Evolutionary conservation across 225 moss, liverwort and hornwort species (phyloP), one percentile per base, ranked within the genome.

Genomic region (Physcomitrellopsis africana): DNA sequence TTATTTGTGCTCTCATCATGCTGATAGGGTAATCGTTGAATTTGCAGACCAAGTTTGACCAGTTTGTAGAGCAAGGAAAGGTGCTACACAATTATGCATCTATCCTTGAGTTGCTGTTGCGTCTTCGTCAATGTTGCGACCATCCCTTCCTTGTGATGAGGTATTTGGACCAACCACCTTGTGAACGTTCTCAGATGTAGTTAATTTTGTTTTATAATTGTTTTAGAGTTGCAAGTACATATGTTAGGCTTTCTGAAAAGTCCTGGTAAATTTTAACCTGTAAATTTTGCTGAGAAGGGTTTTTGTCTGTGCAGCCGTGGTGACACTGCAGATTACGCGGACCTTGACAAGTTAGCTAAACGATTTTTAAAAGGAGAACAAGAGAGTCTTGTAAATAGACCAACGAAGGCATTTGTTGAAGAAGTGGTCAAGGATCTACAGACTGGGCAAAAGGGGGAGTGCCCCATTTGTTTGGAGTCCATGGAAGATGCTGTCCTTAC

Each of bases 31-130:
- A 68, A 46, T 59, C 60, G 17, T 51, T 85, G 74, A 55, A 68
- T 72, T 51, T 86, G 74, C 91, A 95, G 95, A 86, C 85, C 65
- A 95, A 95, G 79, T 95, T 95, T 79, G 95, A 95, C 67, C 81
- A 85, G 85, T 95, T 95, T 73, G 95, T 95, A 59, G 86, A 95
- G 91, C 93, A 95, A 89, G 95, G 93, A 18, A 95, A 95, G 81
- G 93, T 95, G 48, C 81, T 95, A 45, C 95, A 95, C 76, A 93
- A 95, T 23, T 95, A 95, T 65, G 95, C 95, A 0, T 95, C 95
- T 58, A 95, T 95, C 51, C 77, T 95, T 67, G 95, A 95, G 77
- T 85, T 95, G 74, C 84, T 95, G 16, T 86, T 95, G 53, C 89
- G 93, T 56, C 80, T 95, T 59, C 91, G 93, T 45, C 95, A 95